Conservation (phyloP, 768 basidiomycete genomes). For the Chalciporus sphaerocephalus region DNA sequence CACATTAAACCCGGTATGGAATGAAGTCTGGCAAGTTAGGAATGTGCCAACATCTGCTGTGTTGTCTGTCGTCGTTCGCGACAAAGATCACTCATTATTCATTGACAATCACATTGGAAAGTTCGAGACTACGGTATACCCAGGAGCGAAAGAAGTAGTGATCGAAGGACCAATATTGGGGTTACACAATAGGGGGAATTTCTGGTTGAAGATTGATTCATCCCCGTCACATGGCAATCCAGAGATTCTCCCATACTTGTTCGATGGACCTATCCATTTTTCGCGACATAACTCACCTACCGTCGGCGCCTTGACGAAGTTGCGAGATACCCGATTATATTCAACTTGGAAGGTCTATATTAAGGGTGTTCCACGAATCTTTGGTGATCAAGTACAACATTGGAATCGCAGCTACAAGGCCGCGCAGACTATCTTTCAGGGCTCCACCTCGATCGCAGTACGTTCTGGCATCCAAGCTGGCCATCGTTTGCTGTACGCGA, state of each 20-base stretch:
- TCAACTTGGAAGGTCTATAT: conserved; percentile 77
- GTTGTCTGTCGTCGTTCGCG: conserved; percentile 57
- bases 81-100: conserved; percentile 58
- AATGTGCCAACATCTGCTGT: conserved; percentile 65
- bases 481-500: conserved; percentile 71
- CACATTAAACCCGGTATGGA: conserved; percentile 65
- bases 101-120: conserved; percentile 64
- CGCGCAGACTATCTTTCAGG: conserved; percentile 65
- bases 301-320: conserved; percentile 57
- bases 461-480: conserved; percentile 68
- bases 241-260: conserved; percentile 50
- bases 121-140: conserved; percentile 47
- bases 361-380: conserved; percentile 53
- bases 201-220: conserved; percentile 69
- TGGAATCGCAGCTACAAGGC: conserved; percentile 69
- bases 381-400: conserved; percentile 54
- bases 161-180: conserved; percentile 54
- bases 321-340: conserved; percentile 61
- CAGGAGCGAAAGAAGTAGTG: conserved; percentile 61
- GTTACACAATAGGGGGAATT: conserved; percentile 50
- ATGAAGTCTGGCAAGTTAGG: conserved; percentile 68
- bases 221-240: conserved; percentile 43
- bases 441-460: conserved; percentile 57
- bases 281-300: conserved; percentile 69
- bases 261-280: conserved; percentile 71